A percentile compares a stretch with the other conserved stretches of the same genome.
phyloP scores from a whole-genome alignment of 768 basidiomycete species.

The Cyathus striatus region DNA sequence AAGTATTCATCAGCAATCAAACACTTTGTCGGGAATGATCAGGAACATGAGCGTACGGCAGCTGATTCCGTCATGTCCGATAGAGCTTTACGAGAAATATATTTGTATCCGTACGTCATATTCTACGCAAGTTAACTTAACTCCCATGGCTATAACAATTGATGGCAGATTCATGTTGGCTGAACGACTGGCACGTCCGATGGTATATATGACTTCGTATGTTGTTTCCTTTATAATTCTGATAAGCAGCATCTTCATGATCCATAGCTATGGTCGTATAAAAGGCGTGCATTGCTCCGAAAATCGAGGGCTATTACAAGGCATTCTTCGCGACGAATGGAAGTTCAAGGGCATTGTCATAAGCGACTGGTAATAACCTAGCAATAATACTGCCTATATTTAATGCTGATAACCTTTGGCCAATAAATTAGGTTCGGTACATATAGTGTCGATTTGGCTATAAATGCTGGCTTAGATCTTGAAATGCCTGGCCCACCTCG shows the following conservation, averaged over 20 bases:
- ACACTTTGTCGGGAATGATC: constrained; percentile 71
- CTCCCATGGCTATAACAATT: no score
- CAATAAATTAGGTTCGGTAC: constrained; percentile 53
- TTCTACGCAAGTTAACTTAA: no score
- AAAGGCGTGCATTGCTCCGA: constrained; percentile 71
- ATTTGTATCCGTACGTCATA: constrained; percentile 67
- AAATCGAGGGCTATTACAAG: constrained; percentile 51
- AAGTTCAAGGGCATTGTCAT: constrained; percentile 64
- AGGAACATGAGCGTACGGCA: constrained; percentile 66
- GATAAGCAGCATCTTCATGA: not conserved
- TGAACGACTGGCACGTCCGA: constrained; percentile 54
- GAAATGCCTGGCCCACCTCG: constrained; percentile 76
- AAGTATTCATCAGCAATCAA: constrained; percentile 46
- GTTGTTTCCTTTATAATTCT: constrained; percentile 6
- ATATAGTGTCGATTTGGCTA: constrained; percentile 59
- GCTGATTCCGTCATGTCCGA: constrained; percentile 60
- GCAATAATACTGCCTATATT: constrained; percentile 1
- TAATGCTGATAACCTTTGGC: not conserved
- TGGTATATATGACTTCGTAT: constrained; percentile 66
- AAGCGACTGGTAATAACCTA: constrained; percentile 79
- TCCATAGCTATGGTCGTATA: constrained; percentile 63
- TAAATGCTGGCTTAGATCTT: constrained; percentile 74
- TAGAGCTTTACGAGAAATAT: constrained; percentile 66
- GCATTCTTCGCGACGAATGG: constrained; percentile 74
- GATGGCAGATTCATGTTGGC: constrained; percentile 70